A percentile compares a stretch with the other conserved stretches of the same genome.
Evolutionary conservation across 31 red algal genomes (phyloP).

Genomic region (Asparagopsis taxiformis): DNA sequence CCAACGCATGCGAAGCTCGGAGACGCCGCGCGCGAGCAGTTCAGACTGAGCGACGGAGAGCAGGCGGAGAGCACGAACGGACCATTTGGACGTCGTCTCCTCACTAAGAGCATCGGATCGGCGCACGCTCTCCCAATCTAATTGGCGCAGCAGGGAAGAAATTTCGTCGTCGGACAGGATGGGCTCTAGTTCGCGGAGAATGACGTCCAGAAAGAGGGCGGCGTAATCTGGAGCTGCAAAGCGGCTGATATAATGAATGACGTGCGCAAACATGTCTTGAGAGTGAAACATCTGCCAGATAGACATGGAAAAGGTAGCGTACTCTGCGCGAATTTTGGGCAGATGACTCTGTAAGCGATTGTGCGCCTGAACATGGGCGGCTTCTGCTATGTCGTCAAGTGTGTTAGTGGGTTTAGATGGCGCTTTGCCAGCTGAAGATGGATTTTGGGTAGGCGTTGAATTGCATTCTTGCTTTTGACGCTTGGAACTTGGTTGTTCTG

Average conservation of each 20-base stretch:
- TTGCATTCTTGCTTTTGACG: too few species aligned
- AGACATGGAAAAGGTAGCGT: constrained; percentile 4
- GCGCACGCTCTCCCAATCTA: constrained; percentile 13
- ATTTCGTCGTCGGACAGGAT: constrained; percentile 3
- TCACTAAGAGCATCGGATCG: not conserved
- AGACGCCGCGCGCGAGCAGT: too few species aligned
- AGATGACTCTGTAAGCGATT: not conserved
- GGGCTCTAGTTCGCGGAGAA: constrained; percentile 8
- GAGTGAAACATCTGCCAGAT: constrained; percentile 19
- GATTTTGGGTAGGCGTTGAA: too few species aligned
- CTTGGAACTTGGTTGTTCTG: too few species aligned
- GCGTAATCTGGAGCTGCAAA: constrained; percentile 19
- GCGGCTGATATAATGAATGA: constrained; percentile 11
- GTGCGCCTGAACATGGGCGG: constrained; percentile 8
- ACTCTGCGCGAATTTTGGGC: constrained; percentile 1
- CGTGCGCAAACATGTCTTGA: constrained; percentile 16
- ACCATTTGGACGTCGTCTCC: constrained; percentile 16
- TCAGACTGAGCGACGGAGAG: too few species aligned
- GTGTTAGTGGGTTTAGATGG: too few species aligned
- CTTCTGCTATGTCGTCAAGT: constrained; percentile 1
- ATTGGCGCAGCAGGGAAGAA: constrained; percentile 1
- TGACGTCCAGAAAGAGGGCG: constrained; percentile 9
- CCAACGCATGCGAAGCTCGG: too few species aligned
- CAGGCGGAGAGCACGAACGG: constrained; percentile 14
- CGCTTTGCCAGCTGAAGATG: too few species aligned